Evolutionary conservation across 306 rosid species (phyloP).

Genomic region (Pyrus communis): DNA sequence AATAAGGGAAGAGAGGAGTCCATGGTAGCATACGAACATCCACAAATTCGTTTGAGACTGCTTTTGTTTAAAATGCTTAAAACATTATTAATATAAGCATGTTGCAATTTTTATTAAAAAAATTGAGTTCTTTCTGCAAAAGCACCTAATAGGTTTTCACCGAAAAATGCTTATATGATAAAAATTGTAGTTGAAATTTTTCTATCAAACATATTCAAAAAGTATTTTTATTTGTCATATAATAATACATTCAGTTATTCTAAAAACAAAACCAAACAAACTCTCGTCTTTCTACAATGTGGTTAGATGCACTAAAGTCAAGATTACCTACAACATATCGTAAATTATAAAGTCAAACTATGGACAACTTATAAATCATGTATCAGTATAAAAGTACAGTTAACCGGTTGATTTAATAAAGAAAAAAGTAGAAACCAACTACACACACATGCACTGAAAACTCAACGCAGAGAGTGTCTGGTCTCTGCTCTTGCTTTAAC

Average conservation of each 20-base stretch:
- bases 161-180: not conserved
- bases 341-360: no score
- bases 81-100: no score
- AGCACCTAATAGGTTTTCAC: not conserved
- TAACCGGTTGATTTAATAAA: not conserved
- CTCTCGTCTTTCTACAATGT: no score
- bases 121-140: not conserved
- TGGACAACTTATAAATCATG: not conserved
- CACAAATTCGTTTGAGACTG: no score
- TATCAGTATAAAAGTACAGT: no score
- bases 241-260: no score
- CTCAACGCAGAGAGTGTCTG: not conserved
- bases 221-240: not conserved
- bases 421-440: not conserved
- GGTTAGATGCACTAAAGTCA: not conserved
- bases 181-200: not conserved
- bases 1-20: not conserved
- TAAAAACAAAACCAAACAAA: no score
- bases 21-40: no score
- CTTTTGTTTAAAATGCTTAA: no score
- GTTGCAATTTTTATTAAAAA: no score
- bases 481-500: constrained; percentile 17
- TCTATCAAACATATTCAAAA: no score
- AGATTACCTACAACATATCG: no score
- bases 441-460: not conserved